Evolutionary conservation across 2,329 filamentous ascomycete genomes (phyloP).

Genomic region (Aspergillus brunneoviolaceus): DNA sequence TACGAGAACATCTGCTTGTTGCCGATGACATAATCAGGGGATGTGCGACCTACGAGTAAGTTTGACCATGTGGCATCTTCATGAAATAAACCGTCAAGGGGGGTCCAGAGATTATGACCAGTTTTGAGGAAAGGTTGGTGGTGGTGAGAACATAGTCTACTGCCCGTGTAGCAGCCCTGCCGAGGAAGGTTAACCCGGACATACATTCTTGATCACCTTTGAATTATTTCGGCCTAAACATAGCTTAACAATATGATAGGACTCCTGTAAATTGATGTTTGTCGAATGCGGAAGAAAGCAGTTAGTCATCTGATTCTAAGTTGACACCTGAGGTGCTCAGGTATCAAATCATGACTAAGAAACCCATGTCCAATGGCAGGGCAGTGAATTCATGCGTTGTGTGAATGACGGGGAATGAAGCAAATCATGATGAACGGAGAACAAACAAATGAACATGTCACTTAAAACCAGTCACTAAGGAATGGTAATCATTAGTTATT

Average conservation of each 20-base stretch:
- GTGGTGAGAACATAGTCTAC: too few relatives aligned
- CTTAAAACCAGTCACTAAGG: neutral
- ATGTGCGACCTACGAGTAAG: neutral
- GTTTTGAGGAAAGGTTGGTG: too few relatives aligned
- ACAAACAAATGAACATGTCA: neutral
- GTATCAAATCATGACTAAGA: neutral
- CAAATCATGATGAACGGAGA: neutral
- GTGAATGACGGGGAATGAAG: neutral
- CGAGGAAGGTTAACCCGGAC: too few relatives aligned
- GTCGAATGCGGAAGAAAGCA: neutral
- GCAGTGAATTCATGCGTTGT: neutral
- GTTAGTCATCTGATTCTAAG: constrained; percentile 1
- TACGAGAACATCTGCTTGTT: neutral
- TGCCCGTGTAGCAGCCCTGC: too few relatives aligned
- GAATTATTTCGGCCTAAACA: neutral
- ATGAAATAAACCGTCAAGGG: neutral
- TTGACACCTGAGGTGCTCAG: constrained; percentile 2
- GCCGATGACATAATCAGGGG: constrained; percentile 5
- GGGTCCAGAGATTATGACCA: too few relatives aligned
- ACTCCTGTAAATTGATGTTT: neutral
- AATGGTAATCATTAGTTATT: neutral
- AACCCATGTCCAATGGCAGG: neutral
- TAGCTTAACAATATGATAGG: too few relatives aligned
- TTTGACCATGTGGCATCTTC: neutral
- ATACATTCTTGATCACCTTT: neutral